These are phyloP conservation scores for Tylopilus balloui DNA, from an alignment of 768 basidiomycete species.

Conservation along the genomic window DNA sequence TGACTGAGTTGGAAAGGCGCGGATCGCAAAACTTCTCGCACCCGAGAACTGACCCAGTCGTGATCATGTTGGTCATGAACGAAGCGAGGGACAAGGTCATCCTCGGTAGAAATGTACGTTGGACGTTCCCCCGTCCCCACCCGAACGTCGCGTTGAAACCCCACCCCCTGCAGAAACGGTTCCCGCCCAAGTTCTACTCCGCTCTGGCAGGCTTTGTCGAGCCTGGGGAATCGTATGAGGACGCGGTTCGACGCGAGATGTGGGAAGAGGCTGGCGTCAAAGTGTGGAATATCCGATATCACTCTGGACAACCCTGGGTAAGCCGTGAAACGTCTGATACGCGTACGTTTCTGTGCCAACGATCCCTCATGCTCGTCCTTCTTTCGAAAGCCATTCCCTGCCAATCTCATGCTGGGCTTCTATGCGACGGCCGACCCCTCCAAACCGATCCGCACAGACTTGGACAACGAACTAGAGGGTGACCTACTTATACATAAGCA, in stretches of 20 bases:
- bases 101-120: slow-evolving; percentile 76
- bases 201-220: slow-evolving; percentile 93
- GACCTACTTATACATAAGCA: neutral
- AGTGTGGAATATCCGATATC: slow-evolving; percentile 79
- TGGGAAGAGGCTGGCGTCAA: slow-evolving; percentile 96
- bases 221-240: slow-evolving; percentile 91
- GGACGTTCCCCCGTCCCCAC: neutral
- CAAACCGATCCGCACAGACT: slow-evolving; percentile 72
- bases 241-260: slow-evolving; percentile 87
- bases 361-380: too few relatives aligned
- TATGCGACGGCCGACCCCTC: slow-evolving; percentile 73
- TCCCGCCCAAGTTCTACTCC: slow-evolving; percentile 73
- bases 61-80: slow-evolving; percentile 86
- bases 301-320: slow-evolving; percentile 86
- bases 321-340: slow-evolving; percentile 13
- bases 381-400: slow-evolving; percentile 71
- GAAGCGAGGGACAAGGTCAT: slow-evolving; percentile 78
- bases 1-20: slow-evolving; percentile 42
- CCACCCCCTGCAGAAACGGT: slow-evolving; percentile 47
- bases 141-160: neutral
- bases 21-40: slow-evolving; percentile 86
- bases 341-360: neutral
- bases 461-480: slow-evolving; percentile 97
- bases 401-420: slow-evolving; percentile 88
- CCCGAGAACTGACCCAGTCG: slow-evolving; percentile 81